Evolutionary conservation across 495 filamentous ascomycete genomes (phyloP).

Genomic region (Podospora comata): DNA sequence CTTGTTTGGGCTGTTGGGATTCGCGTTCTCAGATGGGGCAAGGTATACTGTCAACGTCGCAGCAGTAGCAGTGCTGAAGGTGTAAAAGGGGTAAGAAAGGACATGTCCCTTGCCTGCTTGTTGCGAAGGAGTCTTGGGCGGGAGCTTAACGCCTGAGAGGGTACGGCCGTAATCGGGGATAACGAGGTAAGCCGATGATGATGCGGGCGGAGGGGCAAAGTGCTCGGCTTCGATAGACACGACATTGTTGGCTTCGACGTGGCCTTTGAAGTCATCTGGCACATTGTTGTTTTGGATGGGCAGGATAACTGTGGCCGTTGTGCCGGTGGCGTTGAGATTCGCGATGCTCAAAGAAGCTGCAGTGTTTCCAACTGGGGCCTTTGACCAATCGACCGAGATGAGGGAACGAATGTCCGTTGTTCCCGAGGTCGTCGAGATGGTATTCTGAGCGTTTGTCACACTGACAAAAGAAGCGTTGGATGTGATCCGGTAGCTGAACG

Average conservation of each 20-base stretch:
- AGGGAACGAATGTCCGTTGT: conserved; percentile 48
- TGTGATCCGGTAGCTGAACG: conserved; percentile 50
- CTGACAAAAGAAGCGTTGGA: conserved; percentile 49
- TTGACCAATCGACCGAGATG: conserved; percentile 52
- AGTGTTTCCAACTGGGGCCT: conserved; percentile 46
- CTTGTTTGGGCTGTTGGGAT: conserved; percentile 48
- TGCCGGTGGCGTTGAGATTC: conserved; percentile 37
- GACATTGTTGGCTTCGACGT: conserved; percentile 52
- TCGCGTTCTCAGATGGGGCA: conserved; percentile 51
- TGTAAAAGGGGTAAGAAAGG: conserved; percentile 58
- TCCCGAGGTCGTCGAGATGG: conserved; percentile 33
- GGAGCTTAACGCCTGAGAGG: conserved; percentile 51
- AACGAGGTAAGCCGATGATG: conserved; percentile 38
- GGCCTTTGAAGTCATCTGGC: conserved; percentile 52
- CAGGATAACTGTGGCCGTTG: conserved; percentile 47
- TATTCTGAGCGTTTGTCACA: conserved; percentile 45
- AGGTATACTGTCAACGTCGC: conserved; percentile 56
- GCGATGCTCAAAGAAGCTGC: conserved; percentile 41
- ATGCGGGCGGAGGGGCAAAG: conserved; percentile 34
- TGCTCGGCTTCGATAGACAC: conserved; percentile 58
- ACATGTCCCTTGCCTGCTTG: conserved; percentile 39
- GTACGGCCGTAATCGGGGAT: conserved; percentile 53
- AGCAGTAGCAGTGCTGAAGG: conserved; percentile 44
- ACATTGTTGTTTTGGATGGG: conserved; percentile 49
- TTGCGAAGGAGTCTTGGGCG: conserved; percentile 43